Percentiles rank a stretch among this genome's conserved stretches.
These are phyloP conservation scores for Xylaria intraflava DNA, from an alignment of 495 filamentous ascomycete genomes.

Conservation along the genomic window DNA sequence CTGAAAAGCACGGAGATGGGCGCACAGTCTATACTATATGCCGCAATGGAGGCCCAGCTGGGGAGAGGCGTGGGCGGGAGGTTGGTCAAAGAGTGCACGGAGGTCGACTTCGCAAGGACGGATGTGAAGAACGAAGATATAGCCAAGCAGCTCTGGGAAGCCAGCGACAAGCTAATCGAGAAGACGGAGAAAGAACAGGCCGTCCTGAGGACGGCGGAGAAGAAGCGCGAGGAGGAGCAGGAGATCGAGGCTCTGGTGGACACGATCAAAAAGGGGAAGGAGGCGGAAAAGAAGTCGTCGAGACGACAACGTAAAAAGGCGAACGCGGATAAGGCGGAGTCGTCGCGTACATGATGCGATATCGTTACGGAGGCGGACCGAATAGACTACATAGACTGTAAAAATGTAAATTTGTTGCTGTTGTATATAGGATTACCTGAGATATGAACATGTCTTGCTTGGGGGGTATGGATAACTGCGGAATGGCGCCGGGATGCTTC, in stretches of 20 bases:
- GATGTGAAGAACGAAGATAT: slow-evolving; percentile 73
- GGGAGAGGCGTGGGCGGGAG: slow-evolving; percentile 58
- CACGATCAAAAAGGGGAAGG: slow-evolving; percentile 35
- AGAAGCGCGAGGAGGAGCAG: slow-evolving; percentile 53
- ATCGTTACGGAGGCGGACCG: not conserved
- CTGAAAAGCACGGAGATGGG: slow-evolving; percentile 78
- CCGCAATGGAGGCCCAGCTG: slow-evolving; percentile 70
- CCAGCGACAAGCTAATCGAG: slow-evolving; percentile 79
- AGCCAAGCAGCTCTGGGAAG: slow-evolving; percentile 80
- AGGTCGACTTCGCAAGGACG: slow-evolving; percentile 59
- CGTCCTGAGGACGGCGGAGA: slow-evolving; percentile 54
- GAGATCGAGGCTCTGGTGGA: slow-evolving; percentile 39
- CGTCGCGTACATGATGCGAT: not conserved
- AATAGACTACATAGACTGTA: not conserved
- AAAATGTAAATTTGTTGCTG: no score
- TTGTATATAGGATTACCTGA: not conserved
- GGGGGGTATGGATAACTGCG: no score
- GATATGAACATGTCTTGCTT: no score
- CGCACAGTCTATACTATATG: slow-evolving; percentile 78
- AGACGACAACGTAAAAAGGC: slow-evolving; percentile 35
- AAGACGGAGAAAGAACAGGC: slow-evolving; percentile 76
- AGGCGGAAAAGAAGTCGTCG: slow-evolving; percentile 26
- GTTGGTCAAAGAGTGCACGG: slow-evolving; percentile 81
- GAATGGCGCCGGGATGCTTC: no score
- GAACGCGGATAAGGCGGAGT: slow-evolving; percentile 9